A percentile compares a stretch with the other conserved stretches of the same genome.
Evolutionary conservation across 1,139 yeast species (phyloP).

Genomic region (Hemisphaericaspora lyxosophila): DNA sequence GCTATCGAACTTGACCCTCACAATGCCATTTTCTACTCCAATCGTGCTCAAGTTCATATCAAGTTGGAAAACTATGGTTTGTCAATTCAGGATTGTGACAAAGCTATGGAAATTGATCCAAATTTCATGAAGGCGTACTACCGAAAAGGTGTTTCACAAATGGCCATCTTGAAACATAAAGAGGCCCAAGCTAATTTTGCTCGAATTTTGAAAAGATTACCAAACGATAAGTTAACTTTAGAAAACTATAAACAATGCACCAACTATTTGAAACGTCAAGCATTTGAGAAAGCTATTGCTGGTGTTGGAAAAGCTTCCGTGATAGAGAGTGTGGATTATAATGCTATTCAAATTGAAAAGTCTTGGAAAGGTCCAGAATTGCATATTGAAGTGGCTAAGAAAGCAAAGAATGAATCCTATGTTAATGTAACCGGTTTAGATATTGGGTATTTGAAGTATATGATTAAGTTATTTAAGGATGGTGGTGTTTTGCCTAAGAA

Average conservation of each 20-base stretch:
- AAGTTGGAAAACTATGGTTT: conserved; percentile 84
- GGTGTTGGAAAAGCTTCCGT: conserved; percentile 49
- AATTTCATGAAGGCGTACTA: conserved; percentile 73
- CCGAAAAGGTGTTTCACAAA: conserved; percentile 79
- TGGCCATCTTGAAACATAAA: conserved; percentile 74
- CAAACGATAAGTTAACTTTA: conserved; percentile 69
- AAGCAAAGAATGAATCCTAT: conserved; percentile 16
- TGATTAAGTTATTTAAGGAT: conserved; percentile 67
- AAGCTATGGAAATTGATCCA: conserved; percentile 68
- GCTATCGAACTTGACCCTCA: conserved; percentile 71
- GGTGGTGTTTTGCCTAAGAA: conserved; percentile 77
- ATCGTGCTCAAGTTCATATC: conserved; percentile 88
- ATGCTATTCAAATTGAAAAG: conserved; percentile 54
- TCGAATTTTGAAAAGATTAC: conserved; percentile 59
- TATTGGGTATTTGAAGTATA: conserved; percentile 54
- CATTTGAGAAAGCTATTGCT: conserved; percentile 86
- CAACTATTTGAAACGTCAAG: conserved; percentile 66
- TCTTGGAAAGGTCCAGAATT: conserved; percentile 66
- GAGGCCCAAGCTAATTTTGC: conserved; percentile 74
- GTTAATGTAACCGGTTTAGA: conserved; percentile 38
- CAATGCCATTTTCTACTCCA: conserved; percentile 78
- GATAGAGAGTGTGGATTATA: conserved; percentile 45
- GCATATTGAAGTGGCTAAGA: conserved; percentile 34
- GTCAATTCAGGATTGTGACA: conserved; percentile 75
- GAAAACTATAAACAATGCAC: conserved; percentile 65